Percentiles rank a stretch among this genome's conserved stretches.
Conservation (phyloP, 805 yeast genomes). For the Wickerhamomyces bisporus region DNA sequence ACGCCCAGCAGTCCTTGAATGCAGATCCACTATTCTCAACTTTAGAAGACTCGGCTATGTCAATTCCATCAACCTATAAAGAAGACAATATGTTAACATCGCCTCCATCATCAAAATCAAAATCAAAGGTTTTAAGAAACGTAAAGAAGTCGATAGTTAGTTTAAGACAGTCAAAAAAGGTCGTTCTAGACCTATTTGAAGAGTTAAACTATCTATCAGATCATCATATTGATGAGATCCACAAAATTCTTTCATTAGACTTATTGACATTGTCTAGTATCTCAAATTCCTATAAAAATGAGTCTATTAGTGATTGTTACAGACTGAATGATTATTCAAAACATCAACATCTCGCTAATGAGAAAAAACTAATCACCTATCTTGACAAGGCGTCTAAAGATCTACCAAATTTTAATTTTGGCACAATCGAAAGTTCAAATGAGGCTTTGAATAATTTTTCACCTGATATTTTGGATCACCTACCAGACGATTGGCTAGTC, state of each 20-base stretch:
- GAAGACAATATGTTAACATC: conserved; percentile 1
- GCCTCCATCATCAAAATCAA: conserved; percentile 11
- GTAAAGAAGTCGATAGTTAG: conserved; percentile 18
- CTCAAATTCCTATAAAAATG: conserved; percentile 15
- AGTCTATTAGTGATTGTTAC: conserved; percentile 17
- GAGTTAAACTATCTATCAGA: conserved; percentile 21
- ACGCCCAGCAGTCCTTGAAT: conserved; percentile 28
- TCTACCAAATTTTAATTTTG: conserved; percentile 15
- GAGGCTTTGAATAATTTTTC: conserved; percentile 1
- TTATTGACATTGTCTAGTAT: conserved; percentile 23
- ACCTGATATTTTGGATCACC: conserved; percentile 8
- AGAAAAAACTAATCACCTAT: conserved; percentile 19
- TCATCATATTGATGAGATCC: conserved; percentile 23
- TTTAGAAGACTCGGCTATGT: conserved; percentile 44
- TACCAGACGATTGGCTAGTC: conserved; percentile 51
- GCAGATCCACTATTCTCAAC: conserved; percentile 45
- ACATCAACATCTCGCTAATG: conserved; percentile 22
- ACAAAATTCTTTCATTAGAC: conserved; percentile 18
- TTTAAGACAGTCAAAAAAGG: conserved; percentile 19
- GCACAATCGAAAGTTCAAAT: conserved; percentile 3
- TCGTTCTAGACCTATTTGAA: conserved; percentile 13
- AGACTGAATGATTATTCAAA: conserved; percentile 24
- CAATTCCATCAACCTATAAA: conserved; percentile 33
- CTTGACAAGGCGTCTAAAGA: conserved; percentile 10
- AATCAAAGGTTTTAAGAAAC: conserved; percentile 17